These are phyloP conservation scores for Mariannaea elegans DNA, from an alignment of 2,329 filamentous ascomycete genomes.

Conservation along the genomic window DNA sequence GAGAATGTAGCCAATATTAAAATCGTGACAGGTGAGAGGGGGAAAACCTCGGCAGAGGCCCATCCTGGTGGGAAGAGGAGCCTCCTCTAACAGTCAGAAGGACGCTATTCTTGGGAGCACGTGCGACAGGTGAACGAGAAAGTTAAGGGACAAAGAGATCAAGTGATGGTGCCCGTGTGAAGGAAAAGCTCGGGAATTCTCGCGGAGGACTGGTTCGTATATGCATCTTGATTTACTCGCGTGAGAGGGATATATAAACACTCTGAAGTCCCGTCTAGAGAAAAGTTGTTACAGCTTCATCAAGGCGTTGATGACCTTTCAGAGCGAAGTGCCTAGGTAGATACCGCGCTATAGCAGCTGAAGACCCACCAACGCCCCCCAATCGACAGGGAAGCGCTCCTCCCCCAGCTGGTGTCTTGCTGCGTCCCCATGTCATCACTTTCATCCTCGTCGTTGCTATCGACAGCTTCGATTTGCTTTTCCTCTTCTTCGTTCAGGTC, in stretches of 20 bases:
- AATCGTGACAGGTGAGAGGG: background rate
- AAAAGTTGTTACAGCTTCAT: too few species aligned
- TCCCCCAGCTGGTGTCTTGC: background rate
- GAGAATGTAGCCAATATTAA: conserved; percentile 26
- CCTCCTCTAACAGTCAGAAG: conserved; percentile 12
- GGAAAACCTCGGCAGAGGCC: conserved; percentile 24
- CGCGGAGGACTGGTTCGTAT: background rate
- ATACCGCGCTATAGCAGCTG: too few species aligned
- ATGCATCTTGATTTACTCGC: background rate
- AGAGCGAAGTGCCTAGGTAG: too few species aligned
- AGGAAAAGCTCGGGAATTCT: conserved; percentile 22
- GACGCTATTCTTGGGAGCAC: conserved; percentile 28
- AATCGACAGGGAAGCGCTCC: conserved; percentile 1
- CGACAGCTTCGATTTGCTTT: conserved; percentile 6
- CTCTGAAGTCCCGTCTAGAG: too few species aligned
- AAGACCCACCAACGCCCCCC: conserved; percentile 6
- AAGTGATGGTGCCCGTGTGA: conserved; percentile 28
- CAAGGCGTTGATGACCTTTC: too few species aligned
- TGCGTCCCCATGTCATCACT: conserved; percentile 19
- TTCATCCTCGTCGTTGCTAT: conserved; percentile 17
- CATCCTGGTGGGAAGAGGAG: background rate
- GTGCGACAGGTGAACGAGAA: conserved; percentile 25
- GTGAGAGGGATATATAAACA: background rate
- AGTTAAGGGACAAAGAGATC: conserved; percentile 16
- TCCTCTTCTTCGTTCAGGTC: background rate